Evolutionary conservation across 805 yeast genomes (phyloP), one percentile per base, ranked within the genome.

Genomic region (Zygosaccharomyces bisporus): DNA sequence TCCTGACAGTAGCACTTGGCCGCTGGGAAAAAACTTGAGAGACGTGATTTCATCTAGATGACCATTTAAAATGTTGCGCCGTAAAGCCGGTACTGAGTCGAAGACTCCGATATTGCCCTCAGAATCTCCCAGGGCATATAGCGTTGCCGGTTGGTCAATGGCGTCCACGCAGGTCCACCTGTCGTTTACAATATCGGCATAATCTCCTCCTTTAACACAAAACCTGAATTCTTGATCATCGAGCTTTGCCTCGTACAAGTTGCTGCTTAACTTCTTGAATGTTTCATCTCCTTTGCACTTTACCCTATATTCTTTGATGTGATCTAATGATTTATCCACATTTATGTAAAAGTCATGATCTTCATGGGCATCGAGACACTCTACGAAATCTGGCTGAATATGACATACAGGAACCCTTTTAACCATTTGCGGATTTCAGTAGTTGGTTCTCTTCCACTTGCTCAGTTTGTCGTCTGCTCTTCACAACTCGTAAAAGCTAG

Each of bases 21-120:
- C 78, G 12, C 86, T 79, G 0, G 93, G 87, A 57, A 86, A 83
- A 43, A 80, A 72, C 43, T 47, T 34, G 2, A 75, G 53, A 3
- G 68, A 63, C 0, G 70, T 56, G 1, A 84, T 67, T 37, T 77
- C 75, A 23, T 68, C 54, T 20, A 57, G 61, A 63, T 85, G 93
- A 1, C 84, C 86, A 2, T 56, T 61, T 4, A 41, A 34, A 24
- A 41, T 30, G 33, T 46, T 51, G 16, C 44, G 40, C 18, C 50
- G 40, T 14, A 58, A 35, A 7, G 47, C 29, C 20, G 52, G 48
- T n/a, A 19, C 6, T 5, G 25, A 46, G 40, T 53, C 43, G 34
- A 43, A 49, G 9, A 72, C 47, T 2, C 45, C 32, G 9, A 73
- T 48, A 5, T 50, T 47, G 3, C 78, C 77, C 4, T 50, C 41